Conservation (phyloP, 306 rosid genomes). For the Pyrus pyrifolia region DNA sequence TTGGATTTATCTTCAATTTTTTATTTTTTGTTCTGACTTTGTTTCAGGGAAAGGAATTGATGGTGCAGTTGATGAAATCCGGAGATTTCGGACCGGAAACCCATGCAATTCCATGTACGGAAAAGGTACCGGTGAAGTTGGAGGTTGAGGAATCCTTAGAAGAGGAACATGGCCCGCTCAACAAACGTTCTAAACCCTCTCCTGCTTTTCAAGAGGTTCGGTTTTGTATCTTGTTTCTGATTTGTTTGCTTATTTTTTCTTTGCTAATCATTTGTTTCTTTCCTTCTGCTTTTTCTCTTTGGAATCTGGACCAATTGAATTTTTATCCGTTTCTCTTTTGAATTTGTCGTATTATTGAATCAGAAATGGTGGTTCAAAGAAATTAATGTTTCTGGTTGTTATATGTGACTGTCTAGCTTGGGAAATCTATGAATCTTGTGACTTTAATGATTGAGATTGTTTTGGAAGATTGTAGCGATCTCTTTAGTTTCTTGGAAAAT, state of each 20-base stretch:
- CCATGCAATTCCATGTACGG: constrained; percentile 26
- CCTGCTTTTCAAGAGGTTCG: constrained; percentile 43
- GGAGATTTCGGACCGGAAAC: constrained; percentile 21
- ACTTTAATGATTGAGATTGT: background rate
- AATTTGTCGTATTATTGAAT: background rate
- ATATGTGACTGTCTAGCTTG: background rate
- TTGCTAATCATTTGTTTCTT: background rate
- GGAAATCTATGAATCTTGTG: background rate
- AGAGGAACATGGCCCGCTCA: constrained; percentile 49
- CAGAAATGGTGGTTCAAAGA: background rate
- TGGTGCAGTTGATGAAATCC: constrained; percentile 65
- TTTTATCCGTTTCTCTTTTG: background rate
- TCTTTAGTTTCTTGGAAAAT: background rate
- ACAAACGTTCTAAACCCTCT: constrained; percentile 57
- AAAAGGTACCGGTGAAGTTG: constrained; percentile 49
- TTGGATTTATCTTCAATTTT: background rate
- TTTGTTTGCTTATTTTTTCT: background rate
- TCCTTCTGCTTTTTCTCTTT: background rate
- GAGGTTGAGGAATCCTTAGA: constrained; percentile 71
- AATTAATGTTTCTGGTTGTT: background rate
- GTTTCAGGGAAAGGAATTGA: constrained; percentile 1
- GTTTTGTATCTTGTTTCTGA: background rate
- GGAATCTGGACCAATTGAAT: background rate
- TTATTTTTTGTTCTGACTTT: background rate
- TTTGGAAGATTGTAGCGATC: background rate